Evolutionary conservation across 345 rosid genomes (phyloP), one percentile per base, ranked within the genome.

Genomic region (Luvunga scandens): DNA sequence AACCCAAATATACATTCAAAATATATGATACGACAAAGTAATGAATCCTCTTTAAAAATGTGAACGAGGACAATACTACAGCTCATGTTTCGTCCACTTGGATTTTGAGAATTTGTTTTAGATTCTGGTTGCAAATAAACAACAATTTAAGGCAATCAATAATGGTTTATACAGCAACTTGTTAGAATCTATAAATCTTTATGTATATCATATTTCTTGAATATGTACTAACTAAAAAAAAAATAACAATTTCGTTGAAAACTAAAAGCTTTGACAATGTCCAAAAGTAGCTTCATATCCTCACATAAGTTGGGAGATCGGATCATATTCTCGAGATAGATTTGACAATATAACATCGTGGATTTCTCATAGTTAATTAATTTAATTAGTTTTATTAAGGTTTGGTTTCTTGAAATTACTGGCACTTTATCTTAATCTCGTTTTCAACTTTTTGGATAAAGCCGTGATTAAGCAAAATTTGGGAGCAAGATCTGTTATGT

Each of bases 301-400:
- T 12, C 74, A 18, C 59, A 45, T 68, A 48, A 48, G 33, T 48
- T 69, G 36, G 73, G 73, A 69, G 74, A 71, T 71, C 74, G 19
- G 45, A 69, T 45, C 50, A 45, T 45, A 13, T 45, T 69, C 72
- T 14, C 27, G 18, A 68, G 56, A 39, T 36, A 24, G 31, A 39
- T 68, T 67, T 34, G 56, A 68, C 21, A 42, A 67, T 65, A 65
- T 65, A 45, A 13, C 50, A 45, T 45, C 18, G 50, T 45, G 5
- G 50, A 45, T 45, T 45, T 45, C 50, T 0, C 4, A 0, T 45
- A 13, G 18, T 13, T 45, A 13, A 45, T 45, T 45, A 45, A 45
- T 13, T 45, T 45, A 45, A 45, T 45, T 45, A 45, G 50, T 45
- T 45, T 33, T 57, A 45, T 1, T 7, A 66, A 36, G 16, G 22